Conservation (phyloP, 2,329 filamentous ascomycete genomes). For the Ceratocystis variospora region DNA sequence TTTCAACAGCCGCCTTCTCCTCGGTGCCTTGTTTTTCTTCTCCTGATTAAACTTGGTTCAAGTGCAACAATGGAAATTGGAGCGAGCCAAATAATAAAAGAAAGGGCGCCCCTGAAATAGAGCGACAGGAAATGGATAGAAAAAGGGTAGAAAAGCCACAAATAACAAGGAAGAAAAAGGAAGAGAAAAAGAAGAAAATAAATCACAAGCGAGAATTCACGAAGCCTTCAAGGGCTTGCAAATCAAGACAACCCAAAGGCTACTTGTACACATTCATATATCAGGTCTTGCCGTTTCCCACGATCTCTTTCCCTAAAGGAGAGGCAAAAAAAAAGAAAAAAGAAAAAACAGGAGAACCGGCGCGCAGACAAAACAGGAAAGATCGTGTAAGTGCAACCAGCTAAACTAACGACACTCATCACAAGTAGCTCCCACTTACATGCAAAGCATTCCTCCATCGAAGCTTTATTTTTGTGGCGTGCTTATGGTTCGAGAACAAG, state of each 20-base stretch:
- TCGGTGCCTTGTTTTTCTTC: neutral
- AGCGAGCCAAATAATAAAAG: neutral
- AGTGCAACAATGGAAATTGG: slow-evolving; percentile 5
- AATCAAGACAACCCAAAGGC: neutral
- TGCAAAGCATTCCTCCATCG: too few species aligned
- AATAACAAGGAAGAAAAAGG: neutral
- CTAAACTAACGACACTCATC: too few species aligned
- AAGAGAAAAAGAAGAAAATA: neutral
- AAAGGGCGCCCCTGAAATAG: neutral
- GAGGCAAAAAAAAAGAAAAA: neutral
- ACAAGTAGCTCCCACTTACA: too few species aligned
- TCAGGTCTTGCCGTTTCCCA: neutral
- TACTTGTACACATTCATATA: neutral
- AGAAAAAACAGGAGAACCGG: neutral
- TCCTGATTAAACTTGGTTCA: neutral
- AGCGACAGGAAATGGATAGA: too few species aligned
- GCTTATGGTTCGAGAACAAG: too few species aligned
- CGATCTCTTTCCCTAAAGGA: neutral
- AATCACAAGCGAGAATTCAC: neutral
- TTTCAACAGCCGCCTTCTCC: neutral
- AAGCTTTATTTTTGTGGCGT: too few species aligned
- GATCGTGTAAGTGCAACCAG: neutral
- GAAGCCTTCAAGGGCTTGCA: neutral
- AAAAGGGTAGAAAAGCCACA: neutral
- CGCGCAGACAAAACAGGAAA: neutral